phyloP scores from a whole-genome alignment of 495 filamentous ascomycete species.

The Neurospora africana region DNA sequence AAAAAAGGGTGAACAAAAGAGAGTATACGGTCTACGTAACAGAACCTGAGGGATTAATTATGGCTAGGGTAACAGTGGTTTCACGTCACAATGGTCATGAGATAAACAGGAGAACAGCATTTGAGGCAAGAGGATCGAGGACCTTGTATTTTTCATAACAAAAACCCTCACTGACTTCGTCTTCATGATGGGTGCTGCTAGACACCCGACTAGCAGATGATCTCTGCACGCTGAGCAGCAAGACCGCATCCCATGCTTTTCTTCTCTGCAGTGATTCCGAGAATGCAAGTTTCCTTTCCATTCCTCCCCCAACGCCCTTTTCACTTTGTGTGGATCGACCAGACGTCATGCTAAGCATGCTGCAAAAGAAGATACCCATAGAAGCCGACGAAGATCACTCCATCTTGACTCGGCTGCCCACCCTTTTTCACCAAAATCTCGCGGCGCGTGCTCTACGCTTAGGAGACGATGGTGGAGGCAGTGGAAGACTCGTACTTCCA shows the following conservation, averaged over 20 bases:
- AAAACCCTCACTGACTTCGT: neutral
- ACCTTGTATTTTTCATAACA: neutral
- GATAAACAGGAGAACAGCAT: neutral
- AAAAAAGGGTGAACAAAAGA: neutral
- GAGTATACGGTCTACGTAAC: neutral
- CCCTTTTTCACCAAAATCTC: neutral
- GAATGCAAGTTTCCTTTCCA: conserved; percentile 26
- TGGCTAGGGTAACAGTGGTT: neutral
- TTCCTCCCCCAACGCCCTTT: conserved; percentile 19
- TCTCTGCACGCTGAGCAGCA: neutral
- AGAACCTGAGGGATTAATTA: neutral
- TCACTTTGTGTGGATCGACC: neutral
- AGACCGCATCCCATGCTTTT: neutral
- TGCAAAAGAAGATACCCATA: conserved; percentile 10
- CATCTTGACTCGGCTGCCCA: conserved; percentile 7
- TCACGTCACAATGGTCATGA: neutral
- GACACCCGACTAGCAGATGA: neutral
- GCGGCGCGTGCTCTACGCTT: conserved; percentile 19
- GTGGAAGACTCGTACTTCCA: conserved; percentile 88
- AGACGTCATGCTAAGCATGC: conserved; percentile 5
- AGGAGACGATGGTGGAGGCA: conserved; percentile 55
- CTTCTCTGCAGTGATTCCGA: conserved; percentile 11
- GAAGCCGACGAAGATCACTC: conserved; percentile 5
- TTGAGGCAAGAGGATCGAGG: neutral
- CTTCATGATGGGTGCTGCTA: neutral